Conservation (phyloP, 257 asterid genomes). For the Solanum appendiculatum region DNA sequence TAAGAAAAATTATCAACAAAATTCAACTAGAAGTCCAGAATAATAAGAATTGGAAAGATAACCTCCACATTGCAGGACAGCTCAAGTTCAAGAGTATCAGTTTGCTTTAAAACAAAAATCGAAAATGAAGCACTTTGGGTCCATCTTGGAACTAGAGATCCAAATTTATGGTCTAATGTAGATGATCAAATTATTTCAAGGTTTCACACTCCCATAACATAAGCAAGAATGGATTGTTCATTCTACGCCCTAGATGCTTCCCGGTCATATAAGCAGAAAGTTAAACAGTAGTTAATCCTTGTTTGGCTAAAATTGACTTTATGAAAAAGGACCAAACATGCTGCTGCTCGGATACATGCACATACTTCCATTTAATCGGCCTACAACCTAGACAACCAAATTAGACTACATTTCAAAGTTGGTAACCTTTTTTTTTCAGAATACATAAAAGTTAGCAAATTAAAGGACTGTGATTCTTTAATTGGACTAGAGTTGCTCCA, state of each 20-base stretch:
- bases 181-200: background rate
- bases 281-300: background rate
- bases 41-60: background rate
- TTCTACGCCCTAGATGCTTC: background rate
- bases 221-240: background rate
- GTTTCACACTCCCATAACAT: background rate
- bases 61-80: background rate
- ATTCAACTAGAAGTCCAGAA: background rate
- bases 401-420: background rate
- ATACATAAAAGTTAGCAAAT: background rate
- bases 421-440: background rate
- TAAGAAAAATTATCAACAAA: background rate
- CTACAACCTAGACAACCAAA: background rate
- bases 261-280: background rate
- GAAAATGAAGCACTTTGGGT: background rate
- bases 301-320: background rate
- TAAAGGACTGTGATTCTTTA: background rate
- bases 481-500: background rate
- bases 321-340: background rate
- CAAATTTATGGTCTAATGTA: background rate
- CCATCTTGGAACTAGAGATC: background rate
- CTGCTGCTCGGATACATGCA: background rate
- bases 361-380: background rate
- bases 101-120: background rate
- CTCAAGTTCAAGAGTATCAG: background rate